Conservation (phyloP, 306 rosid species). For the Trifolium dubium region DNA sequence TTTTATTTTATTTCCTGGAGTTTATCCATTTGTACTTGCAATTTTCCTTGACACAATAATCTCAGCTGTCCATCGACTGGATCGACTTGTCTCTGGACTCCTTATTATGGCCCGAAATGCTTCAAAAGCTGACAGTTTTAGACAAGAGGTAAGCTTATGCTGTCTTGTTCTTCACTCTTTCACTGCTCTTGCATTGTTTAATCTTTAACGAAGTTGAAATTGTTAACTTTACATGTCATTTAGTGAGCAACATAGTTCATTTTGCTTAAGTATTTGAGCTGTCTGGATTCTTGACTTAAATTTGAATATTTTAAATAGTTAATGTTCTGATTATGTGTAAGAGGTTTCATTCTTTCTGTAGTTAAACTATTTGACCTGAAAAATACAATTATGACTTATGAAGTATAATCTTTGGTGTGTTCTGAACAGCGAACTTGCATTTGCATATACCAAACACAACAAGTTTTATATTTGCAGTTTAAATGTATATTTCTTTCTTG, state of each 20-base stretch:
- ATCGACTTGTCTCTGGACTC: constrained; percentile 96
- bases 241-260: constrained; percentile 4
- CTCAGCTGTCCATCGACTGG: constrained; percentile 87
- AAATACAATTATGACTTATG: not conserved
- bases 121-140: constrained; percentile 75
- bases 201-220: constrained; percentile 16
- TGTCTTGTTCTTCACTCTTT: constrained; percentile 21
- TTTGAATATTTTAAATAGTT: constrained; percentile 4
- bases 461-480: constrained; percentile 19
- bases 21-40: constrained; percentile 34
- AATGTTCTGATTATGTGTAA: not conserved
- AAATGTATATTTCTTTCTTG: not conserved
- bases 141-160: constrained; percentile 73
- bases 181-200: not conserved
- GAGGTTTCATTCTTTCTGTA: not conserved
- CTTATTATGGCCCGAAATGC: constrained; percentile 93
- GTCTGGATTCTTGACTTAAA: constrained; percentile 13
- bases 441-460: constrained; percentile 9
- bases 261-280: constrained; percentile 26
- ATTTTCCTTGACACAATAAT: constrained; percentile 64
- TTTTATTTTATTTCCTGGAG: constrained; percentile 47
- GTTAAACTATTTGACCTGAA: not conserved
- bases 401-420: not conserved
- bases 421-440: not conserved
- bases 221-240: constrained; percentile 3